Conservation (phyloP, 2,329 filamentous ascomycete genomes). For the Stenocarpella maydis region DNA sequence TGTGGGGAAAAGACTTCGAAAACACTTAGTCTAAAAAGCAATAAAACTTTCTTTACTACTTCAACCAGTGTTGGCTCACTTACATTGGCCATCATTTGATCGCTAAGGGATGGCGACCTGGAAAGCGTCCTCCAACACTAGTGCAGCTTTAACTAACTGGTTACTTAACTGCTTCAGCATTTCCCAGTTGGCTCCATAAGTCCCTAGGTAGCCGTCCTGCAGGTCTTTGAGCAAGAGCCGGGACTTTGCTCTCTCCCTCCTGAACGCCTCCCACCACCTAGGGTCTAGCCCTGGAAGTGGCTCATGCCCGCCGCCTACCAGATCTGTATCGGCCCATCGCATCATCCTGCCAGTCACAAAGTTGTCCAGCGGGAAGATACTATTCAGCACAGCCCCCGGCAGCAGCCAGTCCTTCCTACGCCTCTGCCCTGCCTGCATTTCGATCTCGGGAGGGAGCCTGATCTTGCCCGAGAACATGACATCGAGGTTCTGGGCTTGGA, state of each 20-base stretch:
- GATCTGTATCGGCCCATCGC: neutral
- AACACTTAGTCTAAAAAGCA: constrained; percentile 13
- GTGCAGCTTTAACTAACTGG: neutral
- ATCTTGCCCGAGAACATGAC: neutral
- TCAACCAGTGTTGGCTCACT: neutral
- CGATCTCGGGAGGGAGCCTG: neutral
- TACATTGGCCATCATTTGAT: neutral
- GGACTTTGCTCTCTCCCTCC: neutral
- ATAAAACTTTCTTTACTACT: neutral
- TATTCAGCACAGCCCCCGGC: neutral
- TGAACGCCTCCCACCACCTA: neutral
- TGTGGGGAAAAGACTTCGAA: neutral
- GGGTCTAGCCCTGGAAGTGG: neutral
- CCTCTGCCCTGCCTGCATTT: neutral
- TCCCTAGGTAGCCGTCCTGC: neutral
- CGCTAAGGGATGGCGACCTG: no score
- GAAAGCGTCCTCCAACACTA: neutral
- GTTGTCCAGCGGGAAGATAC: neutral
- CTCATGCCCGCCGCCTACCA: neutral
- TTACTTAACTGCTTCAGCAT: neutral
- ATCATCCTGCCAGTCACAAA: neutral
- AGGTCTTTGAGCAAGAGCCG: neutral
- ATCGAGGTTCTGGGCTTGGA: constrained; percentile 51
- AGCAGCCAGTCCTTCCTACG: neutral
- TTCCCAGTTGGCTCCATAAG: neutral